Conservation (phyloP, 2,329 filamentous ascomycete species). For the Lecanicillium sp. region DNA sequence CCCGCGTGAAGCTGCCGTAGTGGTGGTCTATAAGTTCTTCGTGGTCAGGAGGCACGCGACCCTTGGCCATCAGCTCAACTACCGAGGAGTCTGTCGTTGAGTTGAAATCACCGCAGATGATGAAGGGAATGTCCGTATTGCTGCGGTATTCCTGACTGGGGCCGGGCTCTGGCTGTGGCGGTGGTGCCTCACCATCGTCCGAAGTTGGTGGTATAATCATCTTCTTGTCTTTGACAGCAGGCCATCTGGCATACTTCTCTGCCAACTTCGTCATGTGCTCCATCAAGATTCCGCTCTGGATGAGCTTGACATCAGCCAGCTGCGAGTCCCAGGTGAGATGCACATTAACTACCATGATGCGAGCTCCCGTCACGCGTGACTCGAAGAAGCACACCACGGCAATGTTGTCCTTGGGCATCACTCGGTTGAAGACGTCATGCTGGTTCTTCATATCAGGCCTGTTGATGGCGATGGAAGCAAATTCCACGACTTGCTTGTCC, state of each 20-base stretch:
- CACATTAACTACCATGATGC: constrained; percentile 86
- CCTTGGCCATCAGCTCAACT: constrained; percentile 80
- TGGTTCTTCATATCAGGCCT: constrained; percentile 95
- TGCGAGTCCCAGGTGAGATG: constrained; percentile 93
- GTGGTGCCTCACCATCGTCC: constrained; percentile 39
- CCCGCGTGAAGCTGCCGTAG: constrained; percentile 87
- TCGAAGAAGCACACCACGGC: constrained; percentile 88
- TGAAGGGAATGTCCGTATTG: constrained; percentile 79
- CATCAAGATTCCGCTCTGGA: constrained; percentile 93
- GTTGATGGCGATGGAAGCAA: constrained; percentile 85
- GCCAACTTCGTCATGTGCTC: constrained; percentile 82
- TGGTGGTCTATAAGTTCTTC: constrained; percentile 71
- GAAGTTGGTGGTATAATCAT: constrained; percentile 35
- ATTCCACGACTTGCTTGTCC: constrained; percentile 91
- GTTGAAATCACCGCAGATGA: constrained; percentile 96
- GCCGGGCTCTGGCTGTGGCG: constrained; percentile 56
- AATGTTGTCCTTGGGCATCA: constrained; percentile 98
- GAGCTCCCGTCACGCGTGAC: constrained; percentile 80
- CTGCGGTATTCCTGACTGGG: constrained; percentile 82
- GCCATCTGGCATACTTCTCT: constrained; percentile 74
- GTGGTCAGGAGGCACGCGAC: constrained; percentile 70
- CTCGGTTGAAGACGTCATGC: constrained; percentile 94
- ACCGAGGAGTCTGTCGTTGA: constrained; percentile 81
- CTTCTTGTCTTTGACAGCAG: constrained; percentile 75
- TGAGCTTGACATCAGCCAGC: constrained; percentile 88